phyloP scores from a whole-genome alignment of 345 rosid genomes.

The Eucalyptus polyanthemos region DNA sequence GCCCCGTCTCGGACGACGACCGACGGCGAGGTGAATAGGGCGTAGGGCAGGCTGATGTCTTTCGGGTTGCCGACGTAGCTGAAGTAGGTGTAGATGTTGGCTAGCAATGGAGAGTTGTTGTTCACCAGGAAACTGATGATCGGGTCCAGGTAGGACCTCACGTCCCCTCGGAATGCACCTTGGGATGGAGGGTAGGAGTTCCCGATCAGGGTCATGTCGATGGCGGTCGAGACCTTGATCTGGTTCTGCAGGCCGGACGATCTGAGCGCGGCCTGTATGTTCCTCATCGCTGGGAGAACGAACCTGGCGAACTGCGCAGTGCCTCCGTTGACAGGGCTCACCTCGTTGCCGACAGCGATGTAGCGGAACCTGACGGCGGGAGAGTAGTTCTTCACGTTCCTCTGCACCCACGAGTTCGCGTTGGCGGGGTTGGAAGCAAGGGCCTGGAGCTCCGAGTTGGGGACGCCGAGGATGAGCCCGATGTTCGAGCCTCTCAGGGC shows the following conservation, averaged over 20 bases:
- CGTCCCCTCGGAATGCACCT: conserved; percentile 16
- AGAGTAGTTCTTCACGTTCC: conserved; percentile 10
- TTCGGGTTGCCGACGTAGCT: conserved; percentile 9
- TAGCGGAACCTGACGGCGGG: conserved; percentile 18
- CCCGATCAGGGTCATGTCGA: conserved; percentile 21
- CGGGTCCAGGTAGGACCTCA: conserved; percentile 6
- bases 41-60: conserved; percentile 13
- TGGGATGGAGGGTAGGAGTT: conserved; percentile 25
- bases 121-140: conserved; percentile 5
- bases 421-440: conserved; percentile 6
- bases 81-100: conserved; percentile 24
- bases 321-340: not conserved
- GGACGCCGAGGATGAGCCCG: conserved; percentile 28
- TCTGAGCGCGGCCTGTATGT: conserved; percentile 12
- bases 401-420: conserved; percentile 24
- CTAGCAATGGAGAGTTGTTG: conserved; percentile 6
- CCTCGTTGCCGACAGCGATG: conserved; percentile 38
- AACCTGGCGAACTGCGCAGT: conserved; percentile 1
- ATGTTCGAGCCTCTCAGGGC: conserved; percentile 33
- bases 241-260: conserved; percentile 13
- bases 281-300: conserved; percentile 19
- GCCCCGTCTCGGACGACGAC: conserved; percentile 7
- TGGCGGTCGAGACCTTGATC: conserved; percentile 27
- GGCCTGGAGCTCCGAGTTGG: conserved; percentile 18
- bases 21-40: conserved; percentile 11